Evolutionary conservation across 169 alveolate species (phyloP).

Genomic region (Fabrea salina): DNA sequence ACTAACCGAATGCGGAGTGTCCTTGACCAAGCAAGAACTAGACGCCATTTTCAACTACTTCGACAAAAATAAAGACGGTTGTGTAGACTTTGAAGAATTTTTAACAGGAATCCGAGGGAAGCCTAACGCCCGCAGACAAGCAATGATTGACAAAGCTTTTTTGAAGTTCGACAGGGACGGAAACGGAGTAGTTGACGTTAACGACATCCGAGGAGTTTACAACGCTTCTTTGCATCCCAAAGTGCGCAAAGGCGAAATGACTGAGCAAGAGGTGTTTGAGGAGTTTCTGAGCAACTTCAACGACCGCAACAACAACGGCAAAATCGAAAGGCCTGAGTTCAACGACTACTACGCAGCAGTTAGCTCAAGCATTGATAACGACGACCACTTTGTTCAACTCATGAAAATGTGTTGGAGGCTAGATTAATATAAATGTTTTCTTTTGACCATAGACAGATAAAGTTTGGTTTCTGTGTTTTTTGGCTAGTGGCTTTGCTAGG

Average conservation of each 20-base stretch:
- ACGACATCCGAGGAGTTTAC: slow-evolving; percentile 80
- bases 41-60: slow-evolving; percentile 52
- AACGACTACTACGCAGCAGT: slow-evolving; percentile 84
- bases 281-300: slow-evolving; percentile 79
- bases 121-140: slow-evolving; percentile 73
- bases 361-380: slow-evolving; percentile 76
- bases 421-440: too few species aligned
- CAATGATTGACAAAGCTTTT: slow-evolving; percentile 73
- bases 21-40: slow-evolving; percentile 69
- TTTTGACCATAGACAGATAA: too few species aligned
- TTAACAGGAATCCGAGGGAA: slow-evolving; percentile 79
- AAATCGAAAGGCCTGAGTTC: slow-evolving; percentile 74
- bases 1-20: slow-evolving; percentile 73
- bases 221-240: slow-evolving; percentile 77
- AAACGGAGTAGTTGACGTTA: slow-evolving; percentile 66
- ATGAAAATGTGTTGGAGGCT: slow-evolving; percentile 79
- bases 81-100: slow-evolving; percentile 81
- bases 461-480: too few species aligned
- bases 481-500: too few species aligned
- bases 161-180: slow-evolving; percentile 79
- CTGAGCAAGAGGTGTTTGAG: slow-evolving; percentile 78
- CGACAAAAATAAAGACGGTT: slow-evolving; percentile 82
- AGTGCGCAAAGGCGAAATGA: slow-evolving; percentile 80
- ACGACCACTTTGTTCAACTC: slow-evolving; percentile 79
- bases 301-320: slow-evolving; percentile 80